phyloP scores from a whole-genome alignment of 2,329 filamentous ascomycete species.

The Venturia asperata region DNA sequence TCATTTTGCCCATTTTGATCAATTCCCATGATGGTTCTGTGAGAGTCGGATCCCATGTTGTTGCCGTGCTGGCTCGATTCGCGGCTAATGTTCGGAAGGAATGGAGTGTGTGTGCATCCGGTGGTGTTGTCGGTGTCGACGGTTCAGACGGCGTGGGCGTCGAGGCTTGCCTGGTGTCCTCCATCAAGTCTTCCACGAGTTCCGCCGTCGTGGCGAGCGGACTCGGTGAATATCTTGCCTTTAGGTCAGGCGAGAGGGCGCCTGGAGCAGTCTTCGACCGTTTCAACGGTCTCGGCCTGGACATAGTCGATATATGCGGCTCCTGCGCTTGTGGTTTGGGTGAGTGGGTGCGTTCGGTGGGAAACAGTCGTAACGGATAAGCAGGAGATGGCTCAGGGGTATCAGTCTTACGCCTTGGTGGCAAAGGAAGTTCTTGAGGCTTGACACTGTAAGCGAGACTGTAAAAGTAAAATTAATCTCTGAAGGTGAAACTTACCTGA shows the following conservation, averaged over 20 bases:
- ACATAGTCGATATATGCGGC: constrained; percentile 8
- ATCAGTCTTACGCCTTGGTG: neutral
- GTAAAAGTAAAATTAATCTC: neutral
- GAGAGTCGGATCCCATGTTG: constrained; percentile 4
- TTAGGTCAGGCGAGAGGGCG: constrained; percentile 17
- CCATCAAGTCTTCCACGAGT: constrained; percentile 1
- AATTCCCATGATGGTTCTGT: constrained; percentile 19
- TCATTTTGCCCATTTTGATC: constrained; percentile 19
- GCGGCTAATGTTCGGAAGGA: neutral
- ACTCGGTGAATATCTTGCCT: neutral
- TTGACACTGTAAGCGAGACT: constrained; percentile 3
- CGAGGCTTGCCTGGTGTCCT: neutral
- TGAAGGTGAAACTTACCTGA: constrained; percentile 26
- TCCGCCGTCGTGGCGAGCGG: constrained; percentile 14
- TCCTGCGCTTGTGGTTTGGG: neutral
- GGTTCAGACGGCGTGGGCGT: constrained; percentile 18
- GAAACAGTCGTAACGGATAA: constrained; percentile 12
- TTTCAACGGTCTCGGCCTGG: constrained; percentile 12
- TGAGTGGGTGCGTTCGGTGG: constrained; percentile 14
- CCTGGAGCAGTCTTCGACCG: constrained; percentile 18
- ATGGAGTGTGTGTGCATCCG: neutral
- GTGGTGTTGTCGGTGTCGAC: constrained; percentile 15
- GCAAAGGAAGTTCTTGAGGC: constrained; percentile 14
- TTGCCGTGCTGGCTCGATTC: neutral
- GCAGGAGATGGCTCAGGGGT: constrained; percentile 17